Evolutionary conservation across 192 early-diverging fungal species (phyloP).

Genomic region (Chytriomyces confervae): DNA sequence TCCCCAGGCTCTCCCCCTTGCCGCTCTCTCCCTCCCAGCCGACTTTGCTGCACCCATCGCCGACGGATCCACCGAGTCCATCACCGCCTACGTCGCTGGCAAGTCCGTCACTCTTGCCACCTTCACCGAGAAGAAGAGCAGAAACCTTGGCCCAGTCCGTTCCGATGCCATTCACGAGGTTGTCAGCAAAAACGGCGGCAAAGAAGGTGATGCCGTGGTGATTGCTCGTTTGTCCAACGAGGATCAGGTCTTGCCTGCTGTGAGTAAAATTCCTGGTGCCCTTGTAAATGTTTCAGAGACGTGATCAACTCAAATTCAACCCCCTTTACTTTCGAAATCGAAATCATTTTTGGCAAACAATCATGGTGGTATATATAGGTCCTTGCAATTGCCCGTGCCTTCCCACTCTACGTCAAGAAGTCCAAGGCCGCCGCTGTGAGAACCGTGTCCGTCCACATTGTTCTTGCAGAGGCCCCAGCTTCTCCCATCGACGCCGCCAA

Average conservation of each 20-base stretch:
- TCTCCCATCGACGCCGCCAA: constrained; percentile 1
- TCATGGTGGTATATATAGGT: not conserved
- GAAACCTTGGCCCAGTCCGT: constrained; percentile 49
- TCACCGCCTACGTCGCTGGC: constrained; percentile 15
- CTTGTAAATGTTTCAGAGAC: not conserved
- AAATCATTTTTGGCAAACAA: not conserved
- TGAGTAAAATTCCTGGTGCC: constrained; percentile 17
- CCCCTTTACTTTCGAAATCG: not conserved
- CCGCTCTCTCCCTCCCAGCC: constrained; percentile 8
- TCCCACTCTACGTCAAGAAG: constrained; percentile 47
- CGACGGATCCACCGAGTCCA: constrained; percentile 18
- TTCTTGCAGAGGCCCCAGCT: not conserved
- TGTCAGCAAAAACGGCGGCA: constrained; percentile 28
- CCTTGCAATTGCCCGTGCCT: constrained; percentile 43
- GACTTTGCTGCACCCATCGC: constrained; percentile 21
- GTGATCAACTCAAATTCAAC: constrained; percentile 18
- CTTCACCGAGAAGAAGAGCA: constrained; percentile 2
- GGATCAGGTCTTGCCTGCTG: constrained; percentile 31
- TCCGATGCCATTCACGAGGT: constrained; percentile 46
- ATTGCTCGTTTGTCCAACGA: constrained; percentile 6
- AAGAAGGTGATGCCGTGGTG: constrained; percentile 24
- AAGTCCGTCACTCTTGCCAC: constrained; percentile 30
- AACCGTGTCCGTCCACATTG: constrained; percentile 37
- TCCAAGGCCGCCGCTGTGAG: constrained; percentile 18
- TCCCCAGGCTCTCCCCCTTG: constrained; percentile 11